Evolutionary conservation across 2,329 filamentous ascomycete species (phyloP).

Genomic region (Pseudocercospora fuligena): DNA sequence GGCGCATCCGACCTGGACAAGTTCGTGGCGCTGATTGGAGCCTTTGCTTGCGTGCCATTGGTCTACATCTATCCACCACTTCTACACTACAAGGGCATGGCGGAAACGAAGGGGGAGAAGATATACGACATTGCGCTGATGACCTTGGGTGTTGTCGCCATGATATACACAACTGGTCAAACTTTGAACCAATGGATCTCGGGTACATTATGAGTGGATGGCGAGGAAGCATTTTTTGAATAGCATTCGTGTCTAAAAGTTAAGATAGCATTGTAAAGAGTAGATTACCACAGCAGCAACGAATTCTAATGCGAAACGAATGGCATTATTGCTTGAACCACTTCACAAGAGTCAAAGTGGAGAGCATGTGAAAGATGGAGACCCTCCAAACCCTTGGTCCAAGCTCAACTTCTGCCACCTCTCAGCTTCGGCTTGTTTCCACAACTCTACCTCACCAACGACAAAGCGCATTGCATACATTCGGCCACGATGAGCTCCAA

Average conservation of each 20-base stretch:
- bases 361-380: background rate
- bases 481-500: slow-evolving; percentile 32
- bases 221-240: slow-evolving; percentile 2
- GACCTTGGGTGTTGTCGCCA: slow-evolving; percentile 65
- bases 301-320: background rate
- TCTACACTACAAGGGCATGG: slow-evolving; percentile 71
- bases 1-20: slow-evolving; percentile 73
- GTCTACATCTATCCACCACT: slow-evolving; percentile 78
- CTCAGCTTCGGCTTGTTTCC: background rate
- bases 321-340: background rate
- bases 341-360: background rate
- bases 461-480: background rate
- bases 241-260: background rate
- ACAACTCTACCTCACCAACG: background rate
- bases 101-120: slow-evolving; percentile 61
- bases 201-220: slow-evolving; percentile 17
- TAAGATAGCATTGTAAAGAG: background rate
- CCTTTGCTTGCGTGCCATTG: slow-evolving; percentile 73
- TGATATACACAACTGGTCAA: slow-evolving; percentile 72
- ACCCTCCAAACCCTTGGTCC: background rate
- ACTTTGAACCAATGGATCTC: slow-evolving; percentile 46
- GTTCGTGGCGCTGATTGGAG: slow-evolving; percentile 75
- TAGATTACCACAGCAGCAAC: background rate
- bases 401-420: background rate
- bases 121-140: slow-evolving; percentile 66